A percentile compares a stretch with the other conserved stretches of the same genome.
Evolutionary conservation across 108 stramenopile genomes (phyloP).

Genomic region (Fragilaria radians): DNA sequence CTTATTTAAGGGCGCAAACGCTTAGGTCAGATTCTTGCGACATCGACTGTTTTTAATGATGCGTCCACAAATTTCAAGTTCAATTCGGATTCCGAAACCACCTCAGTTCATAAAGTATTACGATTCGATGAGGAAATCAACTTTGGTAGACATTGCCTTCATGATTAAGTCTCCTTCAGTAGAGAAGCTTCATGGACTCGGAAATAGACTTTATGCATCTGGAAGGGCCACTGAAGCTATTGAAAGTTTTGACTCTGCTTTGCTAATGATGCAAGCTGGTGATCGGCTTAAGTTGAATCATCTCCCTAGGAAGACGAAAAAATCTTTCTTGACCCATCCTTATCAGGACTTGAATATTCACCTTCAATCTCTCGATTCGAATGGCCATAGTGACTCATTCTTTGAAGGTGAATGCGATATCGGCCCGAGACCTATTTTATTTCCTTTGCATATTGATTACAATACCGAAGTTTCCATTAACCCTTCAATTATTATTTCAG

Average conservation of each 20-base stretch:
- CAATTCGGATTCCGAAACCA: too few relatives aligned
- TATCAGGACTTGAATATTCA: background rate
- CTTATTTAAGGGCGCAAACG: too few relatives aligned
- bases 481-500: slow-evolving; percentile 15
- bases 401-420: slow-evolving; percentile 45
- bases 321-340: too few relatives aligned
- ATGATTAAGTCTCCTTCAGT: too few relatives aligned
- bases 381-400: background rate
- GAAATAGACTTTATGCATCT: background rate
- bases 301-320: too few relatives aligned
- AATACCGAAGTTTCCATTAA: background rate
- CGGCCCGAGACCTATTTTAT: slow-evolving; percentile 24
- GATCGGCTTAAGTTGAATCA: background rate
- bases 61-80: too few relatives aligned
- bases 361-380: background rate
- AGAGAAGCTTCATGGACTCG: background rate
- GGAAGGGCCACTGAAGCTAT: background rate
- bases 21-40: too few relatives aligned
- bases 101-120: too few relatives aligned
- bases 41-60: too few relatives aligned
- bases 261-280: background rate
- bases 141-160: too few relatives aligned
- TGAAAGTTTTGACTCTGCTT: background rate
- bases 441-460: slow-evolving; percentile 11
- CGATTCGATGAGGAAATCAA: too few relatives aligned